Conservation (phyloP, 768 basidiomycete genomes). For the Termitomyces sp. region DNA sequence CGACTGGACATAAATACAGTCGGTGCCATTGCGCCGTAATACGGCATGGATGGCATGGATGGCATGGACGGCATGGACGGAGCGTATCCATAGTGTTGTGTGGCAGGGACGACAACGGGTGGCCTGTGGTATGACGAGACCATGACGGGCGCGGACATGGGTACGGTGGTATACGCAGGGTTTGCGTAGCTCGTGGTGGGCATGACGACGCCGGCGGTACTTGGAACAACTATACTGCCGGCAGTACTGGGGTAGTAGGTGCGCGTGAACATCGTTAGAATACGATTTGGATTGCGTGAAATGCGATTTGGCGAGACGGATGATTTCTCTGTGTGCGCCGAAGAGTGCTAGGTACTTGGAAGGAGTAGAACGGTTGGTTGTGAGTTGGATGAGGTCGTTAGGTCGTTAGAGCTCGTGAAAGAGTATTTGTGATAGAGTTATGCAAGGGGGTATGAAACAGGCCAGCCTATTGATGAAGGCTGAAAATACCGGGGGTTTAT, state of each 20-base stretch:
- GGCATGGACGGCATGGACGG: not conserved
- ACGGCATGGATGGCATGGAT: conserved; percentile 6
- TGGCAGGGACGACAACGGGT: conserved; percentile 9
- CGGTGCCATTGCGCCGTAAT: conserved; percentile 7
- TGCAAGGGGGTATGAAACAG: conserved; percentile 9
- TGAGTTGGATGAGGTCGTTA: conserved; percentile 13
- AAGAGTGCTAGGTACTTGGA: not conserved
- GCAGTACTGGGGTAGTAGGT: conserved; percentile 14
- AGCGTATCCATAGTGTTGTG: conserved; percentile 6
- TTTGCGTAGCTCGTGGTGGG: conserved; percentile 1
- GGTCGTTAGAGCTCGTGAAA: conserved; percentile 14
- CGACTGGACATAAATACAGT: conserved; percentile 11
- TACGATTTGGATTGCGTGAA: not conserved
- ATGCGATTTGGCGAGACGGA: not conserved
- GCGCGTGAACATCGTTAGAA: conserved; percentile 10
- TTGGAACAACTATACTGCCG: conserved; percentile 16
- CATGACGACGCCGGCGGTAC: conserved; percentile 3
- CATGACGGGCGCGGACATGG: conserved; percentile 10
- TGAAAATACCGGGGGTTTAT: not conserved
- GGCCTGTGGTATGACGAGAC: conserved; percentile 4
- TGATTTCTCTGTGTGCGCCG: not conserved
- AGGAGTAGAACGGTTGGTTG: not conserved
- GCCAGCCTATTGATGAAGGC: conserved; percentile 16
- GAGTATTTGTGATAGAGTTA: conserved; percentile 8
- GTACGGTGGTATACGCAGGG: conserved; percentile 7